Evolutionary conservation across 495 filamentous ascomycete genomes (phyloP), one percentile per base, ranked within the genome.

Genomic region (Penicillium cataractarum): DNA sequence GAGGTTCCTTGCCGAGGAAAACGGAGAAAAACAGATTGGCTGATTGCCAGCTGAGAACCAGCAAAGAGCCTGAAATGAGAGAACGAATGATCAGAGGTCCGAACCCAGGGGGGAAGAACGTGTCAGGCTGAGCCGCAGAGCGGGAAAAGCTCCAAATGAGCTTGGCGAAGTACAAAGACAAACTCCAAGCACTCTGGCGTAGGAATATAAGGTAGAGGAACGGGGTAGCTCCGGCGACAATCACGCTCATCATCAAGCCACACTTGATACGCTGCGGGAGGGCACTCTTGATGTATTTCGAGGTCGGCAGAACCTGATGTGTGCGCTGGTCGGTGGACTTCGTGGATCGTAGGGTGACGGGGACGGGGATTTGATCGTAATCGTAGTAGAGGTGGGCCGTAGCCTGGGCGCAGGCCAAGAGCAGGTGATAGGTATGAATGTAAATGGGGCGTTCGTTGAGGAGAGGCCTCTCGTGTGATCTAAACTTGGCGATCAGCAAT

Each of bases 381-480:
- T 97, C 93, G 58, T 78, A 80, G 61, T 81, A 85, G 17, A 97
- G 76, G 66, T 99, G 95, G 32, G 82, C 59, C 12, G 81, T 62
- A 2, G 90, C 84, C 75, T 97, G 92, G 24, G 81, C 75, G 39
- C 90, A 63, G 6, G 90, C 92, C 19, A 94, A 77, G 1, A 86
- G 73, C 6, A 90, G 62, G 58, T 93, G 83, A 65, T 89, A 84
- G 44, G 85, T 85, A 9, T 90, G 86, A 19, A 97, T 79, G 74
- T 92, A 96, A 33, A 99, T 82, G 1, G 91, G 86, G 64, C 90
- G 81, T 75, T 99, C 95, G 72, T 99, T 99, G 62, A 97, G 74
- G n/a, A 84, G 84, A 15, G 87, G 80, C 17, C 94, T 84, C 72
- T 95, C 92, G 58, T 90, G 82, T 21, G 75, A 70, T 42, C 82